These are phyloP conservation scores for Ogataea haglerorum DNA, from an alignment of 805 yeast genomes.

Conservation along the genomic window DNA sequence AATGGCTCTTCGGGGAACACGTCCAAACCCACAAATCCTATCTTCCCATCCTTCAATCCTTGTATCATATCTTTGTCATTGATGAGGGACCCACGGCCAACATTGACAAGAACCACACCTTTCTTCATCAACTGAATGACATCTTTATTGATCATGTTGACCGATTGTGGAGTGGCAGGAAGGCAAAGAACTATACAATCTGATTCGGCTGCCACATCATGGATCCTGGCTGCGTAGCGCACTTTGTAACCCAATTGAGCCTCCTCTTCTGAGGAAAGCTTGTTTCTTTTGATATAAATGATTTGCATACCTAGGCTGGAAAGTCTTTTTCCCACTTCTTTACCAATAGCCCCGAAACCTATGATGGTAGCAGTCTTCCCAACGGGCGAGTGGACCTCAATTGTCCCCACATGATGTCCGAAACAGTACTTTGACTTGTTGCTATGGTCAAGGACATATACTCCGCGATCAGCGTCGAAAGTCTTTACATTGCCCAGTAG, in stretches of 20 bases:
- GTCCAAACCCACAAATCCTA: slow-evolving; percentile 68
- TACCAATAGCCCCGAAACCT: slow-evolving; percentile 78
- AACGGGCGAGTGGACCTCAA: slow-evolving; percentile 45
- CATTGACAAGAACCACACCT: slow-evolving; percentile 64
- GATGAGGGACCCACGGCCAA: slow-evolving; percentile 71
- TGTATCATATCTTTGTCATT: slow-evolving; percentile 62
- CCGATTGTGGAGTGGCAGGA: slow-evolving; percentile 61
- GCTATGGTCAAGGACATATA: slow-evolving; percentile 15
- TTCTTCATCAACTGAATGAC: slow-evolving; percentile 45
- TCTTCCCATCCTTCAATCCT: slow-evolving; percentile 57
- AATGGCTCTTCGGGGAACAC: slow-evolving; percentile 66
- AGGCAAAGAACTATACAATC: slow-evolving; percentile 65
- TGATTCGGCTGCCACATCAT: slow-evolving; percentile 30
- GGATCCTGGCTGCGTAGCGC: slow-evolving; percentile 43
- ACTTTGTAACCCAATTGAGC: slow-evolving; percentile 42
- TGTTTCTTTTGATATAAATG: slow-evolving; percentile 55
- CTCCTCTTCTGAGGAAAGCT: slow-evolving; percentile 37
- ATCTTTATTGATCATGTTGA: slow-evolving; percentile 47
- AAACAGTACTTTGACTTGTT: slow-evolving; percentile 28
- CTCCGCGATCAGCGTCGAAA: slow-evolving; percentile 34
- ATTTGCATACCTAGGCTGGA: slow-evolving; percentile 61
- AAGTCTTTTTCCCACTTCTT: slow-evolving; percentile 55
- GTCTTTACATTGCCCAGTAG: slow-evolving; percentile 29
- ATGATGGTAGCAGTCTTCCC: slow-evolving; percentile 60
- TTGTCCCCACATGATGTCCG: slow-evolving; percentile 44